Base-by-base conservation (phyloP, 805 yeast species). In the Cyberlindnera mississippiensis region DNA sequence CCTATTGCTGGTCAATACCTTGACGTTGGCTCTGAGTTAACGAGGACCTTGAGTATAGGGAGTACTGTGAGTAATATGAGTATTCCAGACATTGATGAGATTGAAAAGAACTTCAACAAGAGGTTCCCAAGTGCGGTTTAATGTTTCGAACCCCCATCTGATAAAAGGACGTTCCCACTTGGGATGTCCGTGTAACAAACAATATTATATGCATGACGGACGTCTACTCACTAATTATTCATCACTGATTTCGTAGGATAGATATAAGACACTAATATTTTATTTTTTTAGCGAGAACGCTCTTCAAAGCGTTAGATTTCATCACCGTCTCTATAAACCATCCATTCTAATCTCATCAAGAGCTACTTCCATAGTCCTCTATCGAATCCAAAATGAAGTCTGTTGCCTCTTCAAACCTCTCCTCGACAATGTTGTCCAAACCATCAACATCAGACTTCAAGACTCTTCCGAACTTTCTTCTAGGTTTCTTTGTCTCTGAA, bases 401-500 rank as follows among this genome's bases (percentile, higher is more conserved):
- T 14, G 85, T 73, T 2, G 90, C 85, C 56, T 89, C 97, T 24
- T 83, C 88, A 51, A 86, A 85, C 57, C 89, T 71, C 59, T 87
- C 96, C 46, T 80, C 81, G 40, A 88, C 73, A 12, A 87, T 77
- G 46, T 84, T 85, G 65, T 79, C 82, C 44, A 90, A 58, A 2
- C 91, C 89, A 52, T 84, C 91, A 19, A 71, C 50, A 33, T 80
- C 79, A 6, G 93, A 76, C 52, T 82, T 78, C 39, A 90, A 63
- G 3, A 93, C 96, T 45, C 96, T 75, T 17, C 99, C 99, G 57
- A 81, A 88, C 62, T 89, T 91, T 62, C 86, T 80, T 59, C 98
- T 77, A 29, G 96, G 96, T 57, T 82, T 75, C 57, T 87, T 88
- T 24, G 59, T 62, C 37, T 70, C 74, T 28, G 59, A 59, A 9